These are phyloP conservation scores for Calvatia gigantea DNA, from an alignment of 768 basidiomycete species.

Conservation along the genomic window DNA sequence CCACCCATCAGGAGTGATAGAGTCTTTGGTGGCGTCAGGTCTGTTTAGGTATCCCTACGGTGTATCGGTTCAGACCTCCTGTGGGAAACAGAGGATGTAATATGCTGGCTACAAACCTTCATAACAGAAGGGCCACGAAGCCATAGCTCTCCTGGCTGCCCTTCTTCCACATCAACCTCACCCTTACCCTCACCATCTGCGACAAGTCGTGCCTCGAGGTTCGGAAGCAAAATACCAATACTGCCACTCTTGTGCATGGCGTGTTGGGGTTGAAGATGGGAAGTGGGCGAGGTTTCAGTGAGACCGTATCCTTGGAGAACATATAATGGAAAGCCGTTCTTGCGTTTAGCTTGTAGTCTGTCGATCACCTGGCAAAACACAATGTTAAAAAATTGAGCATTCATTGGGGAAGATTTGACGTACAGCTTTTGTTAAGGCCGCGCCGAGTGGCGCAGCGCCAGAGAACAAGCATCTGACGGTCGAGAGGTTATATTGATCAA, in stretches of 20 bases:
- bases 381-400: background rate
- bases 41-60: constrained; percentile 74
- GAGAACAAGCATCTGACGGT: constrained; percentile 56
- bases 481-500: constrained; percentile 64
- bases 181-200: constrained; percentile 54
- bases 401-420: background rate
- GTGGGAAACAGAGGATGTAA: too few species aligned
- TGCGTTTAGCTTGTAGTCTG: constrained; percentile 32
- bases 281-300: constrained; percentile 79
- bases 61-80: too few species aligned
- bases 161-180: constrained; percentile 43
- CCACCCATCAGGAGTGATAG: constrained; percentile 68
- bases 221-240: constrained; percentile 68
- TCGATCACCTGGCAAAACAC: constrained; percentile 27
- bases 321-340: constrained; percentile 34
- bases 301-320: constrained; percentile 71
- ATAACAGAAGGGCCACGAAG: constrained; percentile 73
- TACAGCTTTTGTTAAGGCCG: constrained; percentile 53
- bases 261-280: constrained; percentile 48
- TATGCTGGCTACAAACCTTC: constrained; percentile 69
- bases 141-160: constrained; percentile 79
- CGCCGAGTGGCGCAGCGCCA: constrained; percentile 80
- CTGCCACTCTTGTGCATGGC: constrained; percentile 56
- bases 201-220: constrained; percentile 73
- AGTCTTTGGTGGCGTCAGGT: constrained; percentile 57